phyloP scores from a whole-genome alignment of 345 rosid genomes.

The Corchorus capsularis region DNA sequence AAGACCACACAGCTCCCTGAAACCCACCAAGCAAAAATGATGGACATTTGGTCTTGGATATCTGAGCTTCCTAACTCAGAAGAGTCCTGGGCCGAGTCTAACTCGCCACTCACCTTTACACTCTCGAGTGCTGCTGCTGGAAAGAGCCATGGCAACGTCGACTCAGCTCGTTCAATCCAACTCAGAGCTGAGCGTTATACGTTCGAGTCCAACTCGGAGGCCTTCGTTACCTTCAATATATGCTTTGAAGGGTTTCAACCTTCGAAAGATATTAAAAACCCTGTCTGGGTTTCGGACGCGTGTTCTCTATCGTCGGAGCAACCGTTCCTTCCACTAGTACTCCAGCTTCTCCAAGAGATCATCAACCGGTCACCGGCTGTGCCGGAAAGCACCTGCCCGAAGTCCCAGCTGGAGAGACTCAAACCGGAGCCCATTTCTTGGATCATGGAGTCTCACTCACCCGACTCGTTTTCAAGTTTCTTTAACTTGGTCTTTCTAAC shows the following conservation, averaged over 20 bases:
- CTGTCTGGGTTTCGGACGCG: slow-evolving; percentile 75
- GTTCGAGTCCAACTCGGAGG: slow-evolving; percentile 32
- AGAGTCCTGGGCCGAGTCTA: slow-evolving; percentile 34
- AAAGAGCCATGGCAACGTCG: not conserved
- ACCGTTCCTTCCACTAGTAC: slow-evolving; percentile 71
- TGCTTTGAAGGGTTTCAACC: slow-evolving; percentile 45
- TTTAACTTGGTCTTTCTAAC: slow-evolving; percentile 63
- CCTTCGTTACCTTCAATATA: slow-evolving; percentile 43
- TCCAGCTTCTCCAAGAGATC: slow-evolving; percentile 77
- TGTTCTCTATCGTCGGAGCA: slow-evolving; percentile 66
- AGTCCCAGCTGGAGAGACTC: slow-evolving; percentile 58
- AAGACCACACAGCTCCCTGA: not conserved
- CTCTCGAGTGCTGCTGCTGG: slow-evolving; percentile 39
- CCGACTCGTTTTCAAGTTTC: slow-evolving; percentile 72
- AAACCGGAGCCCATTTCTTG: slow-evolving; percentile 68
- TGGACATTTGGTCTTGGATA: slow-evolving; percentile 88
- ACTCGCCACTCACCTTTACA: slow-evolving; percentile 34
- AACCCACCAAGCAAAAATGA: slow-evolving; percentile 26
- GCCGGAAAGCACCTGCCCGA: slow-evolving; percentile 51
- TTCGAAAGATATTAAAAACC: slow-evolving; percentile 18
- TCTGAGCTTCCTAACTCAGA: slow-evolving; percentile 48
- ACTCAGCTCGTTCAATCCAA: slow-evolving; percentile 45
- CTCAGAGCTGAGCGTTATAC: slow-evolving; percentile 52
- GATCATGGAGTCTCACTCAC: slow-evolving; percentile 83
- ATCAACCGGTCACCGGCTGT: slow-evolving; percentile 56